These are phyloP conservation scores for Plectosphaerella sp. DNA, from an alignment of 2,329 filamentous ascomycete genomes.

Conservation along the genomic window DNA sequence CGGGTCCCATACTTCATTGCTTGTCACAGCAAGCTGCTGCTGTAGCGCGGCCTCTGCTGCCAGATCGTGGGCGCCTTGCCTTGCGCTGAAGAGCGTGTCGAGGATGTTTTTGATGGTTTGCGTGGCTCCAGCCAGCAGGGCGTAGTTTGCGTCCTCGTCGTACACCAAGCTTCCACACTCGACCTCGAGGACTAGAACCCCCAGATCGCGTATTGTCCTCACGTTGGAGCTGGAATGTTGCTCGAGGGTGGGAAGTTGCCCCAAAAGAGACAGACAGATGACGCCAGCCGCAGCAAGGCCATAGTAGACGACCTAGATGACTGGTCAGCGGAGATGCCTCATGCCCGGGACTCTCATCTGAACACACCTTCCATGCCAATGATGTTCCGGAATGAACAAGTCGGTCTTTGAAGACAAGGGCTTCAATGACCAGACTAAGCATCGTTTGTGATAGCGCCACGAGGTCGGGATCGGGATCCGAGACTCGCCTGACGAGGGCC, in stretches of 20 bases:
- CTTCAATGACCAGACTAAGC: slow-evolving; percentile 4
- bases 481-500: slow-evolving; percentile 1
- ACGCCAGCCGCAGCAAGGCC: slow-evolving; percentile 14
- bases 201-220: slow-evolving; percentile 9
- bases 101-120: slow-evolving; percentile 11
- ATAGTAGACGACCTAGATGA: slow-evolving; percentile 11
- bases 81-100: background rate
- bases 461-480: slow-evolving; percentile 4
- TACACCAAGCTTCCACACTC: slow-evolving; percentile 11
- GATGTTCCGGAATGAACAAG: slow-evolving; percentile 9
- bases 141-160: slow-evolving; percentile 14
- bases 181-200: slow-evolving; percentile 13
- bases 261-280: slow-evolving; percentile 11
- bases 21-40: background rate
- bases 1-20: background rate
- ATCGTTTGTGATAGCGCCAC: slow-evolving; percentile 4
- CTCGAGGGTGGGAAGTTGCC: slow-evolving; percentile 5
- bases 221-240: slow-evolving; percentile 6
- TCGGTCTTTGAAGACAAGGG: slow-evolving; percentile 7
- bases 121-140: slow-evolving; percentile 12
- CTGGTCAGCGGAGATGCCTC: background rate
- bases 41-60: background rate
- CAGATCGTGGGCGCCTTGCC: background rate
- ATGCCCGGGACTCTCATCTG: no score
- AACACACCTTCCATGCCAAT: slow-evolving; percentile 6